phyloP scores from a whole-genome alignment of 345 rosid genomes.

The Triadica sebifera region DNA sequence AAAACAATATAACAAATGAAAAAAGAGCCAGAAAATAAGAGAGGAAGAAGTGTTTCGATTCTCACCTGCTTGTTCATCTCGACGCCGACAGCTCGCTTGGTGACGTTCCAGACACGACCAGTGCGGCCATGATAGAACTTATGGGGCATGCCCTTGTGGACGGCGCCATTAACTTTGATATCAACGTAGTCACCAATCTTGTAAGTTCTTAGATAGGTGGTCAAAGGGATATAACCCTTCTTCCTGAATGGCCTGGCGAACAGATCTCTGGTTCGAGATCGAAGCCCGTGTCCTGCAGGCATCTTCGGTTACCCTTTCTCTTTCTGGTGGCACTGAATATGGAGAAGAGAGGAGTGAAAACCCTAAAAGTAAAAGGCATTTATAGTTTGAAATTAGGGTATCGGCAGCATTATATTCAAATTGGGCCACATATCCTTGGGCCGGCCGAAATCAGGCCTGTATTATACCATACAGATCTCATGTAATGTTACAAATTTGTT shows the following conservation, averaged over 20 bases:
- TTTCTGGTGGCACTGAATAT: not conserved
- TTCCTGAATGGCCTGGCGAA: slow-evolving; percentile 71
- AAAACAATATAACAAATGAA: not conserved
- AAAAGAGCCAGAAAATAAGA: not conserved
- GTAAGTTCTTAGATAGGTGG: slow-evolving; percentile 62
- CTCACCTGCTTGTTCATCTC: slow-evolving; percentile 73
- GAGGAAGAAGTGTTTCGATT: not conserved
- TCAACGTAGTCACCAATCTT: slow-evolving; percentile 69
- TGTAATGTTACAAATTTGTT: too few species aligned
- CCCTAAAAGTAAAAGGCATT: not conserved
- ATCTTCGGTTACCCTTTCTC: slow-evolving; percentile 20
- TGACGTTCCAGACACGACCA: slow-evolving; percentile 76
- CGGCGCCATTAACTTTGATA: slow-evolving; percentile 70
- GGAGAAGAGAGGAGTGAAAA: too few species aligned
- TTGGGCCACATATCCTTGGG: not conserved
- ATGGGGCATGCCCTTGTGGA: slow-evolving; percentile 85
- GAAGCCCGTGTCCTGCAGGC: slow-evolving; percentile 76
- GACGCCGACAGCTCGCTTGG: slow-evolving; percentile 77
- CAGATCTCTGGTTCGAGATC: slow-evolving; percentile 60
- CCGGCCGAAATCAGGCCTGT: not conserved
- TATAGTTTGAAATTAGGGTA: not conserved
- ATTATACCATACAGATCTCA: too few species aligned
- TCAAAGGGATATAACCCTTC: slow-evolving; percentile 72
- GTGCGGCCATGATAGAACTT: slow-evolving; percentile 85
- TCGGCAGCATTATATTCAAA: too few species aligned